A percentile compares a stretch with the other conserved stretches of the same genome.
Evolutionary conservation across 108 stramenopile species (phyloP).

Genomic region (Craspedostauros australis): DNA sequence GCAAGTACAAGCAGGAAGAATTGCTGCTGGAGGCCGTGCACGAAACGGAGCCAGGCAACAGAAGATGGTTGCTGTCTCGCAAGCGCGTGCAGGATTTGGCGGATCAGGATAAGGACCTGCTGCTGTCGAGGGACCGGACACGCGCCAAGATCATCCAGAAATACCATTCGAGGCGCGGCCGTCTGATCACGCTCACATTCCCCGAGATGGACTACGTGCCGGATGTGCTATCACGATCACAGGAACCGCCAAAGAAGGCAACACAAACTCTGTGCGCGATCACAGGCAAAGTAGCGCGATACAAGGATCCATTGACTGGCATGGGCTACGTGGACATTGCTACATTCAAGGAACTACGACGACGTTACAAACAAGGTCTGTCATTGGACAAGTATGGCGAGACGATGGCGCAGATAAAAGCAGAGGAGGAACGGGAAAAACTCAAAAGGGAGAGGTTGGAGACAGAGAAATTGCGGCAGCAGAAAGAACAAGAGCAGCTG

Average conservation of each 20-base stretch:
- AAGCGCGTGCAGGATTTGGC: conserved; percentile 50
- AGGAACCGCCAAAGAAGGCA: conserved; percentile 2
- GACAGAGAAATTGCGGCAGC: no score
- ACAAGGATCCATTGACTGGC: conserved; percentile 66
- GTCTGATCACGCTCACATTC: conserved; percentile 68
- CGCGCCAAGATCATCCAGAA: conserved; percentile 35
- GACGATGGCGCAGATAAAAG: no score
- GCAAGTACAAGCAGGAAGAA: conserved; percentile 70
- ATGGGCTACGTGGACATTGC: conserved; percentile 54
- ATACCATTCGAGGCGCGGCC: conserved; percentile 64
- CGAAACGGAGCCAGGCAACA: conserved; percentile 68
- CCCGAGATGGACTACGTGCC: conserved; percentile 83
- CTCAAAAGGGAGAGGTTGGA: no score
- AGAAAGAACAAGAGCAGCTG: no score
- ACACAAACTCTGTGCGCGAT: conserved; percentile 41
- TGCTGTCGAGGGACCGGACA: conserved; percentile 12
- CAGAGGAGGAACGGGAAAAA: no score
- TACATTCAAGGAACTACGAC: conserved; percentile 68
- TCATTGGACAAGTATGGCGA: no score
- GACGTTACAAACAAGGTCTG: conserved; percentile 55
- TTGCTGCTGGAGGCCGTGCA: conserved; percentile 70
- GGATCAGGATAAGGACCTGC: conserved; percentile 17
- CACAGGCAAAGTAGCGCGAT: conserved; percentile 71
- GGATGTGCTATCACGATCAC: conserved; percentile 45
- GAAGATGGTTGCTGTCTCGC: conserved; percentile 60